phyloP scores from a whole-genome alignment of 208 protist genomes.

The Trypanosoma avium region DNA sequence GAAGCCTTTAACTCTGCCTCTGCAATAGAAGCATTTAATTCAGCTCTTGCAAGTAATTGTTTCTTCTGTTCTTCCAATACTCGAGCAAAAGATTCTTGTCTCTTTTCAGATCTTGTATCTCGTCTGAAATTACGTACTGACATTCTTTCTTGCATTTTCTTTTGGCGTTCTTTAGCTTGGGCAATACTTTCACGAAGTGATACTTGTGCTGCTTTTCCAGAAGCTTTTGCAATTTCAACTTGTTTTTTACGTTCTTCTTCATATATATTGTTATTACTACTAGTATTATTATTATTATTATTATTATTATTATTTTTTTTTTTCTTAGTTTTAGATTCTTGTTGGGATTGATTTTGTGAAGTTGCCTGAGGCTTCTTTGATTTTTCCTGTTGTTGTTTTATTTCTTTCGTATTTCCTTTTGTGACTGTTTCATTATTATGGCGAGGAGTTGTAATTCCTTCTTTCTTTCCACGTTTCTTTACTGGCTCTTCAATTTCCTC shows the following conservation, averaged over 20 bases:
- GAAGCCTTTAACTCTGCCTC: conserved; percentile 20
- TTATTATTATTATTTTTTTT: too few relatives aligned
- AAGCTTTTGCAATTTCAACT: conserved; percentile 56
- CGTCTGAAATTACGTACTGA: conserved; percentile 37
- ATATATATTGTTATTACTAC: conserved; percentile 13
- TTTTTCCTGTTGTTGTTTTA: neutral
- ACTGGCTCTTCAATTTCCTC: conserved; percentile 12
- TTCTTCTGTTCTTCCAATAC: conserved; percentile 83
- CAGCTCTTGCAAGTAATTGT: conserved; percentile 61
- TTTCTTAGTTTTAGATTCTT: too few relatives aligned
- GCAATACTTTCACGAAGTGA: conserved; percentile 56
- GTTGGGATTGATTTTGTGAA: too few relatives aligned
- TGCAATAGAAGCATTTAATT: conserved; percentile 31
- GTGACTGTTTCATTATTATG: neutral
- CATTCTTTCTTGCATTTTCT: conserved; percentile 51
- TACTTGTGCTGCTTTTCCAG: conserved; percentile 43
- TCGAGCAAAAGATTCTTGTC: conserved; percentile 59
- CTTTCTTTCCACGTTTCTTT: conserved; percentile 16
- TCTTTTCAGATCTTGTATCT: conserved; percentile 41
- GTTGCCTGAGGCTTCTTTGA: neutral
- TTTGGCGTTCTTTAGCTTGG: conserved; percentile 55
- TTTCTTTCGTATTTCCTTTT: conserved; percentile 2
- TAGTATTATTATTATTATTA: too few relatives aligned
- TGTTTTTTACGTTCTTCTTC: conserved; percentile 49
- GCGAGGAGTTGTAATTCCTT: neutral